A percentile compares a stretch with the other conserved stretches of the same genome.
These are phyloP conservation scores for Stentor roeselii DNA, from an alignment of 73 alveolate genomes.

Conservation along the genomic window DNA sequence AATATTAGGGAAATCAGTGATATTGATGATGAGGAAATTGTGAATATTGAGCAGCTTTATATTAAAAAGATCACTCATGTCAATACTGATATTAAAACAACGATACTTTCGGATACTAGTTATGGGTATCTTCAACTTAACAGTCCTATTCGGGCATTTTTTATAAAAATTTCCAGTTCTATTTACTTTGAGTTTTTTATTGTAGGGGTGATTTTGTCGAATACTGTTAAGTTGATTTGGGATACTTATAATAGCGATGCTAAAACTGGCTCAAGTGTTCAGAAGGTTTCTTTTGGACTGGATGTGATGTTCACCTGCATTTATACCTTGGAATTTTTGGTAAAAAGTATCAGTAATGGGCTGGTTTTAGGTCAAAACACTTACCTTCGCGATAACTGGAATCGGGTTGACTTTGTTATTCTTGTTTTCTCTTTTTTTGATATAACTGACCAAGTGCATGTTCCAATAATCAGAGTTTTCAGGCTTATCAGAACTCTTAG, in stretches of 20 bases:
- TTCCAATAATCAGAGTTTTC: slow-evolving; percentile 73
- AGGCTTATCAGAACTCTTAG: slow-evolving; percentile 87
- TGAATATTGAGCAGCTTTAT: too few relatives aligned
- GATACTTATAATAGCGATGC: slow-evolving; percentile 44
- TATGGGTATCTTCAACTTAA: too few relatives aligned
- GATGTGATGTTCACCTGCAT: not conserved
- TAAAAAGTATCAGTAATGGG: not conserved
- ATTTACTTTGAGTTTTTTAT: not conserved
- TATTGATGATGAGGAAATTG: too few relatives aligned
- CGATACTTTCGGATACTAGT: too few relatives aligned
- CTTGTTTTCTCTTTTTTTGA: slow-evolving; percentile 83
- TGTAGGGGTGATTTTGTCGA: not conserved
- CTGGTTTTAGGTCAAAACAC: slow-evolving; percentile 1
- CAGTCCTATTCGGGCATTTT: too few relatives aligned
- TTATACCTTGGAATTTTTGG: not conserved
- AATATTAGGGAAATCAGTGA: too few relatives aligned
- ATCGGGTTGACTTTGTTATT: slow-evolving; percentile 87
- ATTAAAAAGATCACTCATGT: too few relatives aligned
- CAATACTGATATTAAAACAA: too few relatives aligned
- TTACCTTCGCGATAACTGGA: slow-evolving; percentile 70
- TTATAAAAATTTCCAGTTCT: slow-evolving; percentile 20
- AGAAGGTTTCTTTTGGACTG: not conserved
- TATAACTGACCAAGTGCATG: too few relatives aligned
- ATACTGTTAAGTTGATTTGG: slow-evolving; percentile 31
- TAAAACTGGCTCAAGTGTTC: not conserved